These are phyloP conservation scores for Aureobasidium pullulans DNA, from an alignment of 2,329 filamentous ascomycete genomes.

Conservation along the genomic window DNA sequence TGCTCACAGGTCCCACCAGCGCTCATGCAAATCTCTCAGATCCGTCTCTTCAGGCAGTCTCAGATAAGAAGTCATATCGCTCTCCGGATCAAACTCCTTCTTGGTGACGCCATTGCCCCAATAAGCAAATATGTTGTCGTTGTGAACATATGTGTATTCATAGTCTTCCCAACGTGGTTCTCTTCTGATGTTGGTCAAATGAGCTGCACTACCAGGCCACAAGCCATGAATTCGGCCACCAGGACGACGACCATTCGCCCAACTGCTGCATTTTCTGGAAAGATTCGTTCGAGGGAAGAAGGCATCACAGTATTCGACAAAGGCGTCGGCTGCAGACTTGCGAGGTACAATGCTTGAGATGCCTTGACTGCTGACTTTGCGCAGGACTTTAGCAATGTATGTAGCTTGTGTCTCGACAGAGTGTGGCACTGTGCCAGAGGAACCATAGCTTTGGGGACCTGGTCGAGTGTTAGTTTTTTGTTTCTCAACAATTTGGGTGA, in stretches of 20 bases:
- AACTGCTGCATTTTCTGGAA: conserved; percentile 58
- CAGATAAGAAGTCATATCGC: conserved; percentile 59
- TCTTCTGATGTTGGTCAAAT: conserved; percentile 52
- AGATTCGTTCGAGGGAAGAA: conserved; percentile 48
- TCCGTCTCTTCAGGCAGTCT: conserved; percentile 50
- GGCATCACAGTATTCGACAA: conserved; percentile 32
- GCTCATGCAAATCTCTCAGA: conserved; percentile 57
- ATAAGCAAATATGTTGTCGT: conserved; percentile 50
- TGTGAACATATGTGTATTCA: conserved; percentile 44
- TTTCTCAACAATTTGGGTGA: neutral
- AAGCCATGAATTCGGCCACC: conserved; percentile 59
- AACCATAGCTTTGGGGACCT: conserved; percentile 48
- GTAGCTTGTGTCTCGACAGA: conserved; percentile 58
- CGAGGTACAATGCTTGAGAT: conserved; percentile 56
- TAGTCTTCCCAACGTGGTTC: conserved; percentile 54
- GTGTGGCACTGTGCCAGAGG: conserved; percentile 60
- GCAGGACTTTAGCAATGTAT: conserved; percentile 59
- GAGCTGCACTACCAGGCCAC: conserved; percentile 62
- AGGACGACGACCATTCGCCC: conserved; percentile 61
- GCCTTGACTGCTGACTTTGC: conserved; percentile 59
- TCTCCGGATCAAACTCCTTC: conserved; percentile 48
- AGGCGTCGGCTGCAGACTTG: conserved; percentile 46
- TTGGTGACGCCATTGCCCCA: conserved; percentile 62
- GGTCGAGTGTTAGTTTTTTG: neutral
- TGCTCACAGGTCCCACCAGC: conserved; percentile 45